Base-by-base conservation (phyloP, 805 yeast species). In the Candida maltosa region DNA sequence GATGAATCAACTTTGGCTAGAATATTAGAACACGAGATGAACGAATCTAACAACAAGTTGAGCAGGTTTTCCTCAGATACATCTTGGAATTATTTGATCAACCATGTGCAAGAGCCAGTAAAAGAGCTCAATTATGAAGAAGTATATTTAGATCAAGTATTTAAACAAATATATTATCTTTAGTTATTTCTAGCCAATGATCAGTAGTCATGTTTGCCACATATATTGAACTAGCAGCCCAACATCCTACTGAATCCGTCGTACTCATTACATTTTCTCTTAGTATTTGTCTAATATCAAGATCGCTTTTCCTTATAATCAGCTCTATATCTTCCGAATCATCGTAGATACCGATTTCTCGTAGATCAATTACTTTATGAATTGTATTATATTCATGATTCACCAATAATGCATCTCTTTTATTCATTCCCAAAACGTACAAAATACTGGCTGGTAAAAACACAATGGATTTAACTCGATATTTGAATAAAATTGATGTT, bases 151-250 rank as follows among this genome's bases (percentile, higher is more conserved):
- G 41, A 39, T 34, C 30, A 35, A 20, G 32, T 42, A 19, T 41
- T 19, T 32, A 21, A 21, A n/a, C 10, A 22, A 30, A 34, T 37
- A 22, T 41, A 41, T 29, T 30, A 31, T 25, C 25, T 16, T 14
- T 9, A 25, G 14, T 9, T 12, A 12, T 10, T 6, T 9, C 6
- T 9, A 25, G 8, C 14, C 27, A 8, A 7, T 9, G 27, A 25
- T n/a, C 14, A 25, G 12, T 12, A n/a, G n/a, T n/a, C n/a, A n/a
- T n/a, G n/a, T n/a, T n/a, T 7, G 27, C 6, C 8, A 14, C 5
- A 34, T 60, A 62, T 19, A 59, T 38, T 3, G 66, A 60, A 18
- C 54, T 48, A 4, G 64, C 64, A 6, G 48, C 40, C 66, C 66
- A 62, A 2, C 58, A 38, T 1, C 66, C 65, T 10, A 60, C 41